A percentile compares a stretch with the other conserved stretches of the same genome.
phyloP scores from a whole-genome alignment of 1,284 basidiomycete species.

The Macrocystidia cucumis region DNA sequence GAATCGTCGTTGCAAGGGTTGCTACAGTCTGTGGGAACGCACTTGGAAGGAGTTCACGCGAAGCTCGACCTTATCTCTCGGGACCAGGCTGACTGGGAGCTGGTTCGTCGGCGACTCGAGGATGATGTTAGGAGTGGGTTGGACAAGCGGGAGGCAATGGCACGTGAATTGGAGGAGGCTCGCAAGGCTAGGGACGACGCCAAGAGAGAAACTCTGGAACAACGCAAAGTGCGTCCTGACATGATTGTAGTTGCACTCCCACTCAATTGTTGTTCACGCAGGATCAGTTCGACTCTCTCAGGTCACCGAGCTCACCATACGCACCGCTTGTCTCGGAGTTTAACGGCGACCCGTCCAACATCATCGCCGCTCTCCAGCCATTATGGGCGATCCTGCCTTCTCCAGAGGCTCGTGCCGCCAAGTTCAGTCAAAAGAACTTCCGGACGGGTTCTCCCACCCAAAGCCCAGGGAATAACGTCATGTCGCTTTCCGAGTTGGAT shows the following conservation, averaged over 20 bases:
- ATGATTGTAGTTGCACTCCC: too few relatives aligned
- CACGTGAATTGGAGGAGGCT: slow-evolving; percentile 47
- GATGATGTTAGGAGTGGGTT: slow-evolving; percentile 37
- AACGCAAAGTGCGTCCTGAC: too few relatives aligned
- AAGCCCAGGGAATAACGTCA: slow-evolving; percentile 21
- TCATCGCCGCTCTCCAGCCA: slow-evolving; percentile 57
- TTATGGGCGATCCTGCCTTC: slow-evolving; percentile 80
- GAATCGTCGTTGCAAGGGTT: slow-evolving; percentile 46
- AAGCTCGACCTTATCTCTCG: slow-evolving; percentile 42
- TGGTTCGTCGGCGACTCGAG: slow-evolving; percentile 36
- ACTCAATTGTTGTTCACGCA: too few relatives aligned
- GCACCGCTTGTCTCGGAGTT: slow-evolving; percentile 24
- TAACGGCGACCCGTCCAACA: slow-evolving; percentile 45
- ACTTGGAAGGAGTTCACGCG: slow-evolving; percentile 44
- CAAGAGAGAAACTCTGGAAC: slow-evolving; percentile 35
- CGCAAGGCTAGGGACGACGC: slow-evolving; percentile 48
- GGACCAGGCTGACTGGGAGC: slow-evolving; percentile 41
- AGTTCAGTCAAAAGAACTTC: slow-evolving; percentile 46
- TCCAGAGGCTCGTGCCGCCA: slow-evolving; percentile 64
- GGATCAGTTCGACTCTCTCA: too few relatives aligned
- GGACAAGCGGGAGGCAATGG: slow-evolving; percentile 40
- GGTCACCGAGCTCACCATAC: too few relatives aligned
- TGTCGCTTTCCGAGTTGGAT: slow-evolving; percentile 72
- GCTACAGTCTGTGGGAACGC: slow-evolving; percentile 40
- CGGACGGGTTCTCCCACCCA: slow-evolving; percentile 38